Evolutionary conservation across 495 filamentous ascomycete genomes (phyloP), one percentile per base, ranked within the genome.

Genomic region (Penicillium argentinense): DNA sequence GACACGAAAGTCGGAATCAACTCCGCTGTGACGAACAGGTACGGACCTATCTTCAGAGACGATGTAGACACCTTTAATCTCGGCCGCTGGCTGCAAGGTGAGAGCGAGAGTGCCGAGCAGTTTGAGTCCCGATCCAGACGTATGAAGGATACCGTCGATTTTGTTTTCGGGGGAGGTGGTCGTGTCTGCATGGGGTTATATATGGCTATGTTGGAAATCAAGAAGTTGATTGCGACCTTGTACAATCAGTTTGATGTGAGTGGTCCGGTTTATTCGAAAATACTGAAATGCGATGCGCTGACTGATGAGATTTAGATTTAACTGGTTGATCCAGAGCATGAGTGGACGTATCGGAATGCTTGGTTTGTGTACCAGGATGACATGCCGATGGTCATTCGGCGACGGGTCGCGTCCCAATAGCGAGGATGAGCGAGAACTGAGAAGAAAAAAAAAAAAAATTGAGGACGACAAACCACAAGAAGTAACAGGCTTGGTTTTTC

Each of bases 161-260:
- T 80, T 11, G 69, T 64, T 21, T 89, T 86, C 67, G 83, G 85
- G 9, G 82, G 77, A 1, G 85, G 85, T n/a, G 69, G 69, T 4
- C 64, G 85, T 26, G 76, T 79, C 3, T 89, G 85, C 60, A 84
- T 87, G 44, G 85, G 85, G 3, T 77, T 78, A 69, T 90, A 91
- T 53, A 83, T 91, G 45, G 81, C 79, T 42, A 60, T 86, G 66
- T 50, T 91, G 63, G 87, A 91, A 75, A 84, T 90, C 41, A 87
- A 88, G 51, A 91, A 91, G 72, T 56, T 91, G 44, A 81, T 90
- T 41, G 86, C 88, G 29, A 86, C 76, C 43, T 72, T 91, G 56
- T 72, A 90, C 53, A 74, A 77, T 55, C 69, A 74, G 50, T 91
- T 89, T 62, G 85, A 89, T 60, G 73, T 78, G 43, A 57, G 65